Evolutionary conservation across 2,329 filamentous ascomycete species (phyloP).

Genomic region (Aspergillus persii): DNA sequence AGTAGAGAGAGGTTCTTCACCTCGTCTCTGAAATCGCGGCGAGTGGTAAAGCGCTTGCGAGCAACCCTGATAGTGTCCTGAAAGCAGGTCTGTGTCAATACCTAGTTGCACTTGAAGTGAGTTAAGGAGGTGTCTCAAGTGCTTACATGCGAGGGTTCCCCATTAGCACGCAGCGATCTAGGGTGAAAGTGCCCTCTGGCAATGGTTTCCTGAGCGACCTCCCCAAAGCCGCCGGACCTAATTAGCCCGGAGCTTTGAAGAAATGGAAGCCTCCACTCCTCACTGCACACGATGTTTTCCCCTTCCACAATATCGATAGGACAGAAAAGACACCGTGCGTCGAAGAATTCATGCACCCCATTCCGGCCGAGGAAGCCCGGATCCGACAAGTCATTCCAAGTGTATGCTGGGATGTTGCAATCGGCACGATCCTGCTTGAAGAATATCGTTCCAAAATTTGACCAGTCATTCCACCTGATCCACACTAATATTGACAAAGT

Average conservation of each 20-base stretch:
- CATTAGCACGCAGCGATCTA: background rate
- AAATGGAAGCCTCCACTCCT: conserved; percentile 15
- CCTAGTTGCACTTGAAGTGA: no score
- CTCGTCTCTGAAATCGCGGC: conserved; percentile 12
- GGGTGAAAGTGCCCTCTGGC: conserved; percentile 4
- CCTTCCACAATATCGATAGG: conserved; percentile 12
- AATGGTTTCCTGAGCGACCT: conserved; percentile 10
- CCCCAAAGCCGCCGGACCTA: conserved; percentile 8
- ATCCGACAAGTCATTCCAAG: background rate
- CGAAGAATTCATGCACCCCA: conserved; percentile 2
- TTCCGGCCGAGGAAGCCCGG: conserved; percentile 2
- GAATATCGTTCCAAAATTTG: conserved; percentile 11
- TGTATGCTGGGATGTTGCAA: conserved; percentile 3
- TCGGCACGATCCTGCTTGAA: conserved; percentile 8
- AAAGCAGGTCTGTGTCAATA: no score
- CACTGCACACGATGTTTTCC: background rate
- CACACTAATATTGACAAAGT: conserved; percentile 12
- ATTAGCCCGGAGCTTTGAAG: background rate
- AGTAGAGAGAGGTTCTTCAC: conserved; percentile 5
- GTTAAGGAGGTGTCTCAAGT: no score
- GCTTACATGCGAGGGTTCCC: background rate
- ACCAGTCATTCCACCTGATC: conserved; percentile 15
- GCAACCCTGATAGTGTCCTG: conserved; percentile 9
- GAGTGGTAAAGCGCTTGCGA: conserved; percentile 7
- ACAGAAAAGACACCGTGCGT: conserved; percentile 4